These are phyloP conservation scores for Pseudopyricularia javanii DNA, from an alignment of 2,329 filamentous ascomycete species.

Conservation along the genomic window DNA sequence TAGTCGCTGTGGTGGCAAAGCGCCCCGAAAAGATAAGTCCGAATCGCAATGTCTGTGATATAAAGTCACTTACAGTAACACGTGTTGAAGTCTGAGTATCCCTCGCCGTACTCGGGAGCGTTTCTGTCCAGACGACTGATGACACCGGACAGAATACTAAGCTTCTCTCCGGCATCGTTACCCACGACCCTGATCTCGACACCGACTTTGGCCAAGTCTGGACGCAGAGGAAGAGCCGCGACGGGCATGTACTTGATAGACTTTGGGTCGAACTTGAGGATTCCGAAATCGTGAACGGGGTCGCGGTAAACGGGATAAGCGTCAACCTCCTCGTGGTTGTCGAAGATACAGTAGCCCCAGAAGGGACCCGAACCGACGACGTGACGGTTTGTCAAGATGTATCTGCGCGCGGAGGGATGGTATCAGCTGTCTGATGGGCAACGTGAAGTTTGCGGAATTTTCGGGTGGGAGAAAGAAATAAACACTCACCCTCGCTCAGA, in stretches of 20 bases:
- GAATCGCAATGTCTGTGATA: neutral
- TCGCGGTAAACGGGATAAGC: constrained; percentile 95
- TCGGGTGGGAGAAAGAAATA: no score
- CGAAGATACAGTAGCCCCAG: constrained; percentile 96
- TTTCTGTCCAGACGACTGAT: constrained; percentile 94
- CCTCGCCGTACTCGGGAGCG: constrained; percentile 93
- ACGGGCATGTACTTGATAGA: constrained; percentile 96
- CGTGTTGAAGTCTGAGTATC: constrained; percentile 93
- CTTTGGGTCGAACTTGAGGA: constrained; percentile 89
- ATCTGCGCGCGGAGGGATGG: constrained; percentile 24
- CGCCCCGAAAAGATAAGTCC: no score
- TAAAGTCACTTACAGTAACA: constrained; percentile 51
- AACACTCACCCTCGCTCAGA: constrained; percentile 69
- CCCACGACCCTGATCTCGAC: constrained; percentile 93
- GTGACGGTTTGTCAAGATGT: constrained; percentile 81
- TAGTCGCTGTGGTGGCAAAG: no score
- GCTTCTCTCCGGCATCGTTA: constrained; percentile 96
- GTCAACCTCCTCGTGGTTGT: constrained; percentile 96
- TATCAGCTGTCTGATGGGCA: neutral
- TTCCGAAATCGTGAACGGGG: constrained; percentile 96
- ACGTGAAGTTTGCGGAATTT: no score
- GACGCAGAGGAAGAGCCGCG: constrained; percentile 64
- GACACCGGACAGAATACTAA: constrained; percentile 93
- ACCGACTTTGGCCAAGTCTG: constrained; percentile 80
- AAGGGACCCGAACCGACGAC: constrained; percentile 93